Evolutionary conservation across 2,329 filamentous ascomycete species (phyloP).

Genomic region (Pestalotiopsis sp.): DNA sequence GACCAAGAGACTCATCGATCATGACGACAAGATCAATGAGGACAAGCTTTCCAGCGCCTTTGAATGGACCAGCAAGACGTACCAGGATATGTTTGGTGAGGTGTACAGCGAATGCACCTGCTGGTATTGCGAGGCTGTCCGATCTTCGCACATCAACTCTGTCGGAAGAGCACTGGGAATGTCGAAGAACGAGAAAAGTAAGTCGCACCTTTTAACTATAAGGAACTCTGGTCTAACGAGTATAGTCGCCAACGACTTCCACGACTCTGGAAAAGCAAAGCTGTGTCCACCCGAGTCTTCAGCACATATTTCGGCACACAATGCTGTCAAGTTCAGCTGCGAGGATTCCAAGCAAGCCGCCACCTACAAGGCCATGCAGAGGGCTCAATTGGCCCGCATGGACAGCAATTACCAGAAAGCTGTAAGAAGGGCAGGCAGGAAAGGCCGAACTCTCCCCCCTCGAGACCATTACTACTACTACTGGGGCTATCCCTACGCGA

Average conservation of each 20-base stretch:
- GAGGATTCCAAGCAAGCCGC: conserved; percentile 27
- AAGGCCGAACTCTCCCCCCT: conserved; percentile 49
- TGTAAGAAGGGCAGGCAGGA: conserved; percentile 48
- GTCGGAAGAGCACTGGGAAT: conserved; percentile 47
- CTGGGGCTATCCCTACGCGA: conserved; percentile 56
- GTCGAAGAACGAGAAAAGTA: conserved; percentile 47
- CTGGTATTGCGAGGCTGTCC: conserved; percentile 80
- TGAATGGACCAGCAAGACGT: conserved; percentile 71
- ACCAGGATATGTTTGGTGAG: conserved; percentile 65
- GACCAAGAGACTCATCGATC: conserved; percentile 41
- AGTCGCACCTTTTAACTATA: not conserved
- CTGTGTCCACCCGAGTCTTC: conserved; percentile 58
- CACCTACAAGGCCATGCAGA: conserved; percentile 39
- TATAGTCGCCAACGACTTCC: conserved; percentile 43
- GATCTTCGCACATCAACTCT: conserved; percentile 55
- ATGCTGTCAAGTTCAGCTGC: conserved; percentile 52
- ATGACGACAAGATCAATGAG: conserved; percentile 83
- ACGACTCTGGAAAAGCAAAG: conserved; percentile 49
- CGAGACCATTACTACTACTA: conserved; percentile 52
- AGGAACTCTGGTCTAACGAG: not conserved
- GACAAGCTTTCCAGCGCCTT: conserved; percentile 65
- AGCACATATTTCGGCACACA: conserved; percentile 76
- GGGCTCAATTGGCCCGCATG: conserved; percentile 35
- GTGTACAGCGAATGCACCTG: conserved; percentile 79
- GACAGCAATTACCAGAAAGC: conserved; percentile 62